Evolutionary conservation across 1,284 basidiomycete genomes (phyloP).

Genomic region (Trametes hirsuta): DNA sequence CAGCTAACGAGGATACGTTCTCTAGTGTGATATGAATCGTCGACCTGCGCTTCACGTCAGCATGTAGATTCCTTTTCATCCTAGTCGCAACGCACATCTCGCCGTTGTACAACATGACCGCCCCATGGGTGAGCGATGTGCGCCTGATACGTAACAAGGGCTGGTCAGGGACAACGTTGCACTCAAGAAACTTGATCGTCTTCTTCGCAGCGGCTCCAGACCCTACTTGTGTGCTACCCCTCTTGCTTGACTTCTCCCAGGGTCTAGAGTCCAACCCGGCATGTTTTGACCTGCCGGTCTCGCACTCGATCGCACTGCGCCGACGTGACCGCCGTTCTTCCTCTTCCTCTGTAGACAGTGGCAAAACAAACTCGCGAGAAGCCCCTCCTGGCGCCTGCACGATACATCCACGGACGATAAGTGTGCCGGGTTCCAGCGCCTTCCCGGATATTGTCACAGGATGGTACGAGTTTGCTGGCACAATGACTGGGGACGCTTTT

Average conservation of each 20-base stretch:
- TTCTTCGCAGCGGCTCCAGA: conserved; percentile 38
- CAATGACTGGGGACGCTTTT: conserved; percentile 56
- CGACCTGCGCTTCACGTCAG: conserved; percentile 52
- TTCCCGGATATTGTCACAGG: conserved; percentile 74
- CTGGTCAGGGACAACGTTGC: conserved; percentile 82
- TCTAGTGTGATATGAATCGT: conserved; percentile 84
- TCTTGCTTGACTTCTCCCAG: conserved; percentile 53
- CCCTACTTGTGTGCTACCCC: conserved; percentile 38
- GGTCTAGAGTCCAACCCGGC: conserved; percentile 69
- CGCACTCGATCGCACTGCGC: conserved; percentile 61
- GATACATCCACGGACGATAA: conserved; percentile 78
- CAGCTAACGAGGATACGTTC: conserved; percentile 81
- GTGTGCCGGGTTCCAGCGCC: conserved; percentile 65
- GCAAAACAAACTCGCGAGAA: conserved; percentile 75
- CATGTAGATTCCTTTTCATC: background rate
- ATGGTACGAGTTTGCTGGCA: conserved; percentile 79
- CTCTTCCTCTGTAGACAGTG: conserved; percentile 74
- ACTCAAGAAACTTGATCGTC: conserved; percentile 63
- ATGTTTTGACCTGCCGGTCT: conserved; percentile 71
- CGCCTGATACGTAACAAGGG: conserved; percentile 85
- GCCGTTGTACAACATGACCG: conserved; percentile 92
- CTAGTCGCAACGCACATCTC: conserved; percentile 62
- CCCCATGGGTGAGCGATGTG: conserved; percentile 88
- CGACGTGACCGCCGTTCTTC: conserved; percentile 63
- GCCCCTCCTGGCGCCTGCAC: conserved; percentile 79